phyloP scores from a whole-genome alignment of 805 yeast species.

The Candida stauntonica region DNA sequence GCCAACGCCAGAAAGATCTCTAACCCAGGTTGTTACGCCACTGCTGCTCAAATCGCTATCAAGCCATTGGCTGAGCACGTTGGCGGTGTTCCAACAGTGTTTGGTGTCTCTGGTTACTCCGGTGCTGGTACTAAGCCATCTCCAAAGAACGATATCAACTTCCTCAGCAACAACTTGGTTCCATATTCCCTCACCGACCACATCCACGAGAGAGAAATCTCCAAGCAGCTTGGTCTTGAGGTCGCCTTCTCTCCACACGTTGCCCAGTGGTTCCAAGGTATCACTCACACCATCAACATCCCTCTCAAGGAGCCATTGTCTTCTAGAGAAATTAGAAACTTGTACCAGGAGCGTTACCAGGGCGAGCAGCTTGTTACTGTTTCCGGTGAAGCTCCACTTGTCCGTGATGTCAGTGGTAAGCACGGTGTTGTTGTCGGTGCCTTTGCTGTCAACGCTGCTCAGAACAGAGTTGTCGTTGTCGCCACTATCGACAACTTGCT shows the following conservation, averaged over 20 bases:
- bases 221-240: slow-evolving; percentile 66
- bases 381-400: slow-evolving; percentile 90
- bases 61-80: slow-evolving; percentile 75
- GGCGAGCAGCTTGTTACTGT: slow-evolving; percentile 83
- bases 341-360: slow-evolving; percentile 83
- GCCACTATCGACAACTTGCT: slow-evolving; percentile 94
- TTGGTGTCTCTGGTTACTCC: slow-evolving; percentile 97
- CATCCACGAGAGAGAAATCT: slow-evolving; percentile 92
- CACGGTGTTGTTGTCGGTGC: slow-evolving; percentile 97
- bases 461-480: slow-evolving; percentile 87
- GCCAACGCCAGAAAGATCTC: slow-evolving; percentile 76
- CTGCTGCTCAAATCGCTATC: slow-evolving; percentile 92
- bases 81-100: slow-evolving; percentile 73
- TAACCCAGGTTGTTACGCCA: slow-evolving; percentile 99
- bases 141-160: slow-evolving; percentile 82
- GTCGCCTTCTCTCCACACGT: slow-evolving; percentile 96
- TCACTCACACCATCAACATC: slow-evolving; percentile 83
- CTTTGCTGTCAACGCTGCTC: slow-evolving; percentile 84
- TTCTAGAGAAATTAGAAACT: slow-evolving; percentile 75
- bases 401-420: slow-evolving; percentile 84
- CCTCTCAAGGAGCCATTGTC: slow-evolving; percentile 73
- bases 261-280: slow-evolving; percentile 99
- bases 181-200: slow-evolving; percentile 97
- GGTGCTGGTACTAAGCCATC: slow-evolving; percentile 99
- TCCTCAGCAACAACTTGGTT: slow-evolving; percentile 76